phyloP scores from a whole-genome alignment of 2,329 filamentous ascomycete species.

The Pseudogymnoascus verrucosus region DNA sequence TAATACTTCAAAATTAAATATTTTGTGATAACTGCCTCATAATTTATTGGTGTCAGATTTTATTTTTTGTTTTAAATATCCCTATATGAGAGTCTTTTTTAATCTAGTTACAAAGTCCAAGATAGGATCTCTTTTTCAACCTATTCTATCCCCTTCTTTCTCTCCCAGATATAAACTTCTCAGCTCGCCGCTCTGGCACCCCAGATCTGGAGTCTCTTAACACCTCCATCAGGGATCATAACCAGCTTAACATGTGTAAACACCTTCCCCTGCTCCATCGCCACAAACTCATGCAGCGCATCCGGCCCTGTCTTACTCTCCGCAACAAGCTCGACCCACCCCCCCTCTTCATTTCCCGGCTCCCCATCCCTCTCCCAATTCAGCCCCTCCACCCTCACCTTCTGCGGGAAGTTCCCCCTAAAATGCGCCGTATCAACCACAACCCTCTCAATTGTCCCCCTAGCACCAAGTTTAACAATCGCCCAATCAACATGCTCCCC shows the following conservation, averaged over 20 bases:
- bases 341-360: constrained; percentile 27
- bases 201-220: constrained; percentile 70
- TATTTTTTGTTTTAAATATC: neutral
- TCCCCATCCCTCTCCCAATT: constrained; percentile 46
- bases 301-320: constrained; percentile 66
- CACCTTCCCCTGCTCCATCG: constrained; percentile 29
- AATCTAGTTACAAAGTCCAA: neutral
- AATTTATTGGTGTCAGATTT: neutral
- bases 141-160: neutral
- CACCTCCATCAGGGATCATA: constrained; percentile 87
- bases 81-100: neutral
- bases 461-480: constrained; percentile 64
- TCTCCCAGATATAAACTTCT: neutral
- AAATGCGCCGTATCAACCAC: constrained; percentile 78
- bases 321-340: constrained; percentile 48
- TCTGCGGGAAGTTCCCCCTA: constrained; percentile 74
- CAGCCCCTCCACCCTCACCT: constrained; percentile 59
- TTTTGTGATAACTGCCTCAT: neutral
- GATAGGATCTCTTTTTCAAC: neutral
- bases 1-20: neutral
- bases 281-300: constrained; percentile 59
- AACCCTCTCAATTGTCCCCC: constrained; percentile 56
- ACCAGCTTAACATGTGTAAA: constrained; percentile 47
- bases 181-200: neutral
- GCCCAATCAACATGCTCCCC: constrained; percentile 72